Conservation (phyloP, 2,329 filamentous ascomycete species). For the Paecilomyces variotii region DNA sequence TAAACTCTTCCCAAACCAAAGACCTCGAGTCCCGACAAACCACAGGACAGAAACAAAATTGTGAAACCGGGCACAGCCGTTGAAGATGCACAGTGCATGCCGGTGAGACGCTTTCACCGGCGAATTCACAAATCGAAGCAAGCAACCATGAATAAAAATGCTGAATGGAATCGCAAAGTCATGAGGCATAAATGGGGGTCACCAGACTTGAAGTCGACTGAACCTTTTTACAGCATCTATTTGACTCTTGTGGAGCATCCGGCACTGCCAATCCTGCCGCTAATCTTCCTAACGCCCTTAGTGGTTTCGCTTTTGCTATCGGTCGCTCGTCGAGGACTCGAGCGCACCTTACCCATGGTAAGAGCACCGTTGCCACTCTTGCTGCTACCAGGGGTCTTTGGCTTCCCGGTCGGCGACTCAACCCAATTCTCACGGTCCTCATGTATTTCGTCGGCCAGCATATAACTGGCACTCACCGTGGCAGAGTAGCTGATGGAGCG, state of each 20-base stretch:
- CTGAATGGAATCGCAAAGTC: slow-evolving; percentile 1
- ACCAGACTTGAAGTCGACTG: background rate
- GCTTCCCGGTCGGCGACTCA: slow-evolving; percentile 19
- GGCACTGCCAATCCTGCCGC: slow-evolving; percentile 38
- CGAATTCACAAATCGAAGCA: slow-evolving; percentile 13
- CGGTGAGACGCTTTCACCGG: slow-evolving; percentile 7
- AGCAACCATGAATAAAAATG: slow-evolving; percentile 13
- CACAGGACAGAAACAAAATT: slow-evolving; percentile 7
- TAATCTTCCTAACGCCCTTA: slow-evolving; percentile 38
- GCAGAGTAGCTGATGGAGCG: slow-evolving; percentile 69
- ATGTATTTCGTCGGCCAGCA: slow-evolving; percentile 52
- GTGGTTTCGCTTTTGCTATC: slow-evolving; percentile 31
- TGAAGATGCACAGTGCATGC: background rate
- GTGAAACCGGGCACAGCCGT: slow-evolving; percentile 2
- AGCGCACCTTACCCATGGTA: slow-evolving; percentile 57
- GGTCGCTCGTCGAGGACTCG: slow-evolving; percentile 40
- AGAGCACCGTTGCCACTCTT: slow-evolving; percentile 46
- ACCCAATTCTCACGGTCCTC: slow-evolving; percentile 64
- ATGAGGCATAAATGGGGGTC: background rate
- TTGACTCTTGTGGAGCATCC: slow-evolving; percentile 26
- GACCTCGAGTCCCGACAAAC: slow-evolving; percentile 15
- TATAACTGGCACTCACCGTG: slow-evolving; percentile 62
- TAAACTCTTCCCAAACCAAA: slow-evolving; percentile 15
- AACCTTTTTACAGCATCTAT: slow-evolving; percentile 5
- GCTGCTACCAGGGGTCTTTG: slow-evolving; percentile 48